Percentiles rank a stretch among this genome's conserved stretches.
phyloP scores from a whole-genome alignment of 1,284 basidiomycete genomes.

The Lignosus rhinocerotis region DNA sequence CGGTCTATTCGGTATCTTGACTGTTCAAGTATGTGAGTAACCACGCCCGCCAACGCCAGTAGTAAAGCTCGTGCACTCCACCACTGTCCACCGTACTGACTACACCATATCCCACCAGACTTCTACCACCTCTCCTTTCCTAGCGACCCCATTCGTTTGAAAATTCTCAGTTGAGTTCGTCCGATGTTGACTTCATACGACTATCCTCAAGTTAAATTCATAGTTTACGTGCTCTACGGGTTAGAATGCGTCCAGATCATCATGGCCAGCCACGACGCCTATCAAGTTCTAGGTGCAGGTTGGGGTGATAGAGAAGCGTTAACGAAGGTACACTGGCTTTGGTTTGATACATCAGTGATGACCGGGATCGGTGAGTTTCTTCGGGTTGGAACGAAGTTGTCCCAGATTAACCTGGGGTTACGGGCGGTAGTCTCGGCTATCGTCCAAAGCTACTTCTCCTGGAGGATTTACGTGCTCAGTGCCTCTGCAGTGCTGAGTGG shows the following conservation, averaged over 20 bases:
- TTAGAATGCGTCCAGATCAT: slow-evolving; percentile 29
- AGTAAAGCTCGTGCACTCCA: background rate
- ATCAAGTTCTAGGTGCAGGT: slow-evolving; percentile 24
- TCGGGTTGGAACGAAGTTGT: background rate
- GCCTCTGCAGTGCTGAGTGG: background rate
- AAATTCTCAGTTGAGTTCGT: background rate
- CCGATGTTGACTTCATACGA: background rate
- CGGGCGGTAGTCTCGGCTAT: slow-evolving; percentile 9
- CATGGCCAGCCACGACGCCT: slow-evolving; percentile 28
- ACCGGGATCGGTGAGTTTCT: slow-evolving; percentile 18
- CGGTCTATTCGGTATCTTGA: slow-evolving; percentile 8
- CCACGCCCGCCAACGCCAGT: background rate
- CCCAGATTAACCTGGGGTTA: background rate
- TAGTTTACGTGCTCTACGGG: slow-evolving; percentile 21
- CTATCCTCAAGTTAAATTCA: background rate
- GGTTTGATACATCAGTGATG: slow-evolving; percentile 29
- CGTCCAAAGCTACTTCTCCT: slow-evolving; percentile 19
- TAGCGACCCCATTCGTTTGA: background rate
- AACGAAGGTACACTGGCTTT: slow-evolving; percentile 14
- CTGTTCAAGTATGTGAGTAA: slow-evolving; percentile 7
- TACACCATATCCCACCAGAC: background rate
- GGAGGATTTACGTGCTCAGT: slow-evolving; percentile 19
- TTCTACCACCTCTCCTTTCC: slow-evolving; percentile 1
- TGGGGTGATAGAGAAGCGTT: slow-evolving; percentile 28
- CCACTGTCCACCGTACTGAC: background rate